Evolutionary conservation across 1,284 basidiomycete species (phyloP), one percentile per base, ranked within the genome.

Genomic region (Puccinia horiana): DNA sequence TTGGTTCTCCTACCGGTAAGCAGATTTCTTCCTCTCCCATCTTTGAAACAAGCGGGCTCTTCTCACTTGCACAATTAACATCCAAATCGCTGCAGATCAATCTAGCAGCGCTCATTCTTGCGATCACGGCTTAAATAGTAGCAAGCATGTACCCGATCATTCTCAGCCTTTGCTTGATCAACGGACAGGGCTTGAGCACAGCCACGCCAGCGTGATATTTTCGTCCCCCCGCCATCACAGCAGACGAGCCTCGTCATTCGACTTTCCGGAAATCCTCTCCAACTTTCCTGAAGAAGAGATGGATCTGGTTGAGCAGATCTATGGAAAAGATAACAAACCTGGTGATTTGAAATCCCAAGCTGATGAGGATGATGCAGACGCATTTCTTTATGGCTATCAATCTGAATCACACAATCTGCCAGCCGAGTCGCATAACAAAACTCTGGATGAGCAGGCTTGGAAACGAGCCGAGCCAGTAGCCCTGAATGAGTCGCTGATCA

Each of bases 291-390:
- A 81, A 6, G 79, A 81, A 73, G 79, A 81, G 70, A 72, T 81
- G 29, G 95, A 98, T 87, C 89, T 98, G 5, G 94, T 98, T 3
- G 95, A 98, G 86, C 95, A 98, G 86, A 88, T 97, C 0, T 97
- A 94, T 84, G 88, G 90, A 56, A 91, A 93, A 82, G 90, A 92
- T 80, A 92, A 92, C 23, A 91, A 93, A 32, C 93, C 95, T 79
- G 91, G 92, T 0, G 91, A 94, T 77, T 90, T 94, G 5, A 88
- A 95, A 37, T 93, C 92, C 2, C 90, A 91, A 6, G 89, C 91
- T 4, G 63, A 56, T 0, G 81, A 69, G 32, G 80, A 83, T 32
- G 77, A 61, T 37, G 40, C 14, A 37, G 18, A 83, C 74, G 18
- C 82, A 81, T 75, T 81, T 76, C 26, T 65, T 2, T 76, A 56